Evolutionary conservation across 2,329 filamentous ascomycete genomes (phyloP).

Genomic region (Penicillium sp.): DNA sequence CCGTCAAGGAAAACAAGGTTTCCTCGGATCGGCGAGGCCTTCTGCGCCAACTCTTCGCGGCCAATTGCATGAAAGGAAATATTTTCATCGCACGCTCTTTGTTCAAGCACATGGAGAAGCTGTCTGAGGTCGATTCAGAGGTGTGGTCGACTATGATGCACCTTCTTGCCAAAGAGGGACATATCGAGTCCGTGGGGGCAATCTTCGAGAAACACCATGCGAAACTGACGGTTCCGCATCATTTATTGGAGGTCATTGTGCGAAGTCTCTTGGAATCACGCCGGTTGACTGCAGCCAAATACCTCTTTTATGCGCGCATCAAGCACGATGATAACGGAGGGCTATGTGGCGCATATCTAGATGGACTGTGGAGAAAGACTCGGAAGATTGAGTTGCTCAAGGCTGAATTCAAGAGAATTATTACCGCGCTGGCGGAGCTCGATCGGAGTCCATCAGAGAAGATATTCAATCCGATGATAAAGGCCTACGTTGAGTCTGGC

Average conservation of each 20-base stretch:
- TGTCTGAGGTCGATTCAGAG: conserved; percentile 25
- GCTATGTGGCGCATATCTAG: conserved; percentile 33
- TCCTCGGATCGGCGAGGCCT: conserved; percentile 26
- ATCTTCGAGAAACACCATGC: conserved; percentile 26
- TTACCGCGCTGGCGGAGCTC: conserved; percentile 23
- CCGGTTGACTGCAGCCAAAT: conserved; percentile 33
- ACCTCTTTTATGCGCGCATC: conserved; percentile 30
- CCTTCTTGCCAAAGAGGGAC: conserved; percentile 30
- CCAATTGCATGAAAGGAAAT: conserved; percentile 34
- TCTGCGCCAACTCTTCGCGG: conserved; percentile 27
- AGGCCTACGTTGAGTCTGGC: conserved; percentile 36
- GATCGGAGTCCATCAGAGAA: conserved; percentile 31
- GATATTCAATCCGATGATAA: conserved; percentile 38
- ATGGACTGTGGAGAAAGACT: conserved; percentile 37
- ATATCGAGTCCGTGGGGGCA: conserved; percentile 32
- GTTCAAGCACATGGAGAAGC: conserved; percentile 30
- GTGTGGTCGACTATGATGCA: conserved; percentile 37
- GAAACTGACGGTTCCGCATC: conserved; percentile 24
- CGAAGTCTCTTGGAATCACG: conserved; percentile 35
- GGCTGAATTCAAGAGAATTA: conserved; percentile 28
- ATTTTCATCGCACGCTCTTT: conserved; percentile 34
- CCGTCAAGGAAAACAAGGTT: conserved; percentile 13
- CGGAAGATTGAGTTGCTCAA: conserved; percentile 32
- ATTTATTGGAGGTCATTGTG: conserved; percentile 32
- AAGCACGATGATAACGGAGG: conserved; percentile 30